Evolutionary conservation across 176 grass and related monocot species (phyloP).

Genomic region (Puya raimondii): DNA sequence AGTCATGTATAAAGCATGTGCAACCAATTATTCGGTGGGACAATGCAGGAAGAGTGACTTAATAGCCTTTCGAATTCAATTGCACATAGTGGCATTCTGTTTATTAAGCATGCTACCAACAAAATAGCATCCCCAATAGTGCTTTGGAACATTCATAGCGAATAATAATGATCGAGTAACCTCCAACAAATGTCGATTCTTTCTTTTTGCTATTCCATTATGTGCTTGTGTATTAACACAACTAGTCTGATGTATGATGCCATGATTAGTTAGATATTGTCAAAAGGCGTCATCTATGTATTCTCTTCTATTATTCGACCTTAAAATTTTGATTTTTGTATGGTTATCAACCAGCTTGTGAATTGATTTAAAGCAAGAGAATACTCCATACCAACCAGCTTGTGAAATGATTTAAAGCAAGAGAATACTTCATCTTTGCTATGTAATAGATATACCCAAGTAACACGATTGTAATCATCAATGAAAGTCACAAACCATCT

Average conservation of each 20-base stretch:
- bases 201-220: not conserved
- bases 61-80: not conserved
- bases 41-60: not conserved
- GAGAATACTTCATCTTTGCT: not conserved
- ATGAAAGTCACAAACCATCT: not conserved
- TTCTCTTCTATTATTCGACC: not conserved
- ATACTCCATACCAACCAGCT: not conserved
- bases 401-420: not conserved
- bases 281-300: not conserved
- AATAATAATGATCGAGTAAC: not conserved
- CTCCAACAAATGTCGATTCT: conserved; percentile 4
- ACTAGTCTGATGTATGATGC: not conserved
- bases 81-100: not conserved
- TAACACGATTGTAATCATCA: not conserved
- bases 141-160: conserved; percentile 2
- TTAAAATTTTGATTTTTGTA: not conserved
- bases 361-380: not conserved
- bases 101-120: not conserved
- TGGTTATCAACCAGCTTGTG: not conserved
- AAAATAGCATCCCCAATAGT: not conserved
- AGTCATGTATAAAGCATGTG: conserved; percentile 2
- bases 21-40: not conserved
- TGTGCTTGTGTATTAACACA: not conserved
- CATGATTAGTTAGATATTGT: not conserved
- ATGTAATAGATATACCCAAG: not conserved